phyloP scores from a whole-genome alignment of 495 filamentous ascomycete species.

The Platismatia glauca region DNA sequence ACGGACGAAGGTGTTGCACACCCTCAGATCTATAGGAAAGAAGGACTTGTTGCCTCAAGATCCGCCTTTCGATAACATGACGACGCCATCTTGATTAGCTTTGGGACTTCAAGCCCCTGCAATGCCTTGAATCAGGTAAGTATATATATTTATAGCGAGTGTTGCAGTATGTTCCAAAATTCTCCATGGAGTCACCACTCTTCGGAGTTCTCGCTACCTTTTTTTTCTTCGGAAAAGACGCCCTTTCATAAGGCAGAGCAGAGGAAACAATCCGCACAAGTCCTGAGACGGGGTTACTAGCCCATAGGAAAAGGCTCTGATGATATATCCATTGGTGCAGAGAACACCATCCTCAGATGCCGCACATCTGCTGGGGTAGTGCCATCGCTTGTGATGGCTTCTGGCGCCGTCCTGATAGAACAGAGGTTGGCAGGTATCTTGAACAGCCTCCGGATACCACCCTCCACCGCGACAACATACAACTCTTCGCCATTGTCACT shows the following conservation, averaged over 20 bases:
- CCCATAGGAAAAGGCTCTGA: neutral
- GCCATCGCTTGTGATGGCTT: conserved; percentile 11
- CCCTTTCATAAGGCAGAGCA: neutral
- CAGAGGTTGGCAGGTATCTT: conserved; percentile 39
- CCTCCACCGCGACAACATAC: conserved; percentile 47
- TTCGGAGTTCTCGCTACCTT: too few species aligned
- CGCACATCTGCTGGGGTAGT: conserved; percentile 9
- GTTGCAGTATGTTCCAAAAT: neutral
- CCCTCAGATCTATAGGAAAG: too few species aligned
- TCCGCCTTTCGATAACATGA: too few species aligned
- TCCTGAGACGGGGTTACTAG: neutral
- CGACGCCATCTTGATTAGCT: neutral
- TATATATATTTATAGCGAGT: neutral
- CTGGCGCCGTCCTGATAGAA: conserved; percentile 1
- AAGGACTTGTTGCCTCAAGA: neutral
- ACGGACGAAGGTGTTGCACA: too few species aligned
- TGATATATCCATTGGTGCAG: conserved; percentile 10
- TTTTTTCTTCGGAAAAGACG: too few species aligned
- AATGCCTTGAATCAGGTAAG: neutral
- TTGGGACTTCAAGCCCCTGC: neutral
- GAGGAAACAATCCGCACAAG: neutral
- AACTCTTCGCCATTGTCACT: conserved; percentile 43
- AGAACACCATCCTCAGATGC: conserved; percentile 15
- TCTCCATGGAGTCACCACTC: too few species aligned
- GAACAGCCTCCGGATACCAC: conserved; percentile 43